Percentiles rank a stretch among this genome's conserved stretches.
These are phyloP conservation scores for Ophiostoma quercus DNA, from an alignment of 2,329 filamentous ascomycete species.

Conservation along the genomic window DNA sequence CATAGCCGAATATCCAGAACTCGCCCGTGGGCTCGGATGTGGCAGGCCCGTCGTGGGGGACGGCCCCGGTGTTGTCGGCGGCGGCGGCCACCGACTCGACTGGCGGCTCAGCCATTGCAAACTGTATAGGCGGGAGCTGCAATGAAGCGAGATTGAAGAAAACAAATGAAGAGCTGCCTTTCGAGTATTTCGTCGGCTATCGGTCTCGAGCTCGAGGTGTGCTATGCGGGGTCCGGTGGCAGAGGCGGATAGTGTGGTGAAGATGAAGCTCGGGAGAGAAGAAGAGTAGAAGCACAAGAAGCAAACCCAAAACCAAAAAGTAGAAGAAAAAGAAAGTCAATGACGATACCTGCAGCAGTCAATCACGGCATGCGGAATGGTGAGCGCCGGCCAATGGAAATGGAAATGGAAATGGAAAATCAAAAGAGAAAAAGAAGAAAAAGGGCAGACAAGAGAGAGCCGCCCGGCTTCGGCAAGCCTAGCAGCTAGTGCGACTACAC, in stretches of 20 bases:
- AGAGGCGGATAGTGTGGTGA: background rate
- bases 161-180: background rate
- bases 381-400: background rate
- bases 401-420: background rate
- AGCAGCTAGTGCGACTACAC: background rate
- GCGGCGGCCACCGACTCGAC: background rate
- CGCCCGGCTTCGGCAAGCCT: constrained; percentile 14
- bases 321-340: background rate
- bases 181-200: too few species aligned
- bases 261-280: background rate
- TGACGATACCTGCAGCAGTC: background rate
- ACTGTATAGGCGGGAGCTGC: too few species aligned
- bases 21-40: constrained; percentile 42
- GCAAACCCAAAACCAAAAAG: background rate
- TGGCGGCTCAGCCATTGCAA: background rate
- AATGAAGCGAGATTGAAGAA: background rate
- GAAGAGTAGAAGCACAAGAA: background rate
- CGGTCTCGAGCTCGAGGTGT: too few species aligned
- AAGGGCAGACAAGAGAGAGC: background rate
- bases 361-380: background rate
- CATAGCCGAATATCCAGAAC: constrained; percentile 97
- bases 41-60: background rate
- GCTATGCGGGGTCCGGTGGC: too few species aligned
- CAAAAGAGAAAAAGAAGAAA: background rate
- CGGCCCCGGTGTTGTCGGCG: background rate